Evolutionary conservation across 73 alveolate species (phyloP), one percentile per base, ranked within the genome.

Genomic region (Paramecium sexaurelia): DNA sequence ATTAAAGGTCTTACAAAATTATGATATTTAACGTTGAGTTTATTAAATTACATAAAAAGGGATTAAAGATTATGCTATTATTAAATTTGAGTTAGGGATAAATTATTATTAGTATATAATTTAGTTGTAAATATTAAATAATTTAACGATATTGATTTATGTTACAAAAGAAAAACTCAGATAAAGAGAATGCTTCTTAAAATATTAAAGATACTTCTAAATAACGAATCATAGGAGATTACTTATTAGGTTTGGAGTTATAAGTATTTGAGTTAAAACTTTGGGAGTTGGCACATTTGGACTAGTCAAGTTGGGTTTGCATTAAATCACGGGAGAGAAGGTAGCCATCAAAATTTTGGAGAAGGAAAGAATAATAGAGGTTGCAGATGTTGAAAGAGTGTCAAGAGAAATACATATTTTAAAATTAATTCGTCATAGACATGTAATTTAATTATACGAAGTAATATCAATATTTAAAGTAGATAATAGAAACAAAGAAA

Each of bases 281-380:
- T 15, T 87, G 11, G 93, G 93, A 29, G 75, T 37, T 39, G 93
- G 93, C 32, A 87, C 93, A 37, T 87, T 87, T 87, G 93, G 93
- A 19, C 26, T 47, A 87, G 93, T 87, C 13, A 87, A 87, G 24
- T 45, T 87, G 55, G 93, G 89, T 11, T 37, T 61, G 22, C 93
- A 87, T 39, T n/a, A 66, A 37, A 39, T 37, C 17, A 67, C 90
- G 19, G 93, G 93, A 17, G 93, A 87, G 82, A 93, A 96, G 29
- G 99, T 97, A 2, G 99, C 99, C 10, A 97, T 97, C 2, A 97
- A 97, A 92, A 94, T 98, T 29, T 95, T 97, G 69, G 97, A 97
- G 92, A 97, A 97, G 89, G 93, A 95, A 40, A 92, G 94, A 92
- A 95, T 97, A 83, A 92, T 94, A 26, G 98, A 96, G 98, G 95